Conservation (phyloP, 192 early-diverging fungal genomes). For the Gigaspora rosea region DNA sequence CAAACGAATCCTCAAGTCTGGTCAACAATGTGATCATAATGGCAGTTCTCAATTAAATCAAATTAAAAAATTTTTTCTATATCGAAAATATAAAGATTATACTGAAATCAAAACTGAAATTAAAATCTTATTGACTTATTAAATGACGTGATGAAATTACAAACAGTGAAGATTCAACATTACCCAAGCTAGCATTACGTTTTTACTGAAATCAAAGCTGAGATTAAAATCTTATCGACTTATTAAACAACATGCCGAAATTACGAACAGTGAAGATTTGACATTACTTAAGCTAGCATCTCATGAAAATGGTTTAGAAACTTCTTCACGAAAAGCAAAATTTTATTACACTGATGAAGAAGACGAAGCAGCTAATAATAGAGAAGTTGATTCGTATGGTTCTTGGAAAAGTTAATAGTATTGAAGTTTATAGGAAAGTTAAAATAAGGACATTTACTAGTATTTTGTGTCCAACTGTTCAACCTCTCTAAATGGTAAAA, state of each 20-base stretch:
- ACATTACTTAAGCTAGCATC: conserved; percentile 49
- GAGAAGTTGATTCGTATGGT: conserved; percentile 33
- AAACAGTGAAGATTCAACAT: not conserved
- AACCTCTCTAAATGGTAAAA: conserved; percentile 64
- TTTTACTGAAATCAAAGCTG: no score
- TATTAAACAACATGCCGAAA: no score
- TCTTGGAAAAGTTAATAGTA: conserved; percentile 23
- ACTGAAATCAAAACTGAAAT: no score
- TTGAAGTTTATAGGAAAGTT: conserved; percentile 25
- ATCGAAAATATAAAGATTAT: no score
- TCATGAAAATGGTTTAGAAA: conserved; percentile 71
- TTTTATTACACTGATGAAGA: conserved; percentile 32
- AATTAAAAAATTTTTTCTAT: not conserved
- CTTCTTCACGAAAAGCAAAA: conserved; percentile 35
- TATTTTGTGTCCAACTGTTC: conserved; percentile 59
- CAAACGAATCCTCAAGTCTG: not conserved
- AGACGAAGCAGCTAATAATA: conserved; percentile 34
- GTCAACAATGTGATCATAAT: conserved; percentile 17
- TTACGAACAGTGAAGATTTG: no score
- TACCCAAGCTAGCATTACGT: conserved; percentile 45
- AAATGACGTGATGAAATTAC: no score
- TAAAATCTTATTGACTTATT: no score
- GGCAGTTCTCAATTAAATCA: conserved; percentile 19
- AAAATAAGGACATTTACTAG: conserved; percentile 54
- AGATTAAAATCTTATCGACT: no score